Evolutionary conservation across 129 eudicot genomes (phyloP), one percentile per base, ranked within the genome.

Genomic region (Arctium minus): DNA sequence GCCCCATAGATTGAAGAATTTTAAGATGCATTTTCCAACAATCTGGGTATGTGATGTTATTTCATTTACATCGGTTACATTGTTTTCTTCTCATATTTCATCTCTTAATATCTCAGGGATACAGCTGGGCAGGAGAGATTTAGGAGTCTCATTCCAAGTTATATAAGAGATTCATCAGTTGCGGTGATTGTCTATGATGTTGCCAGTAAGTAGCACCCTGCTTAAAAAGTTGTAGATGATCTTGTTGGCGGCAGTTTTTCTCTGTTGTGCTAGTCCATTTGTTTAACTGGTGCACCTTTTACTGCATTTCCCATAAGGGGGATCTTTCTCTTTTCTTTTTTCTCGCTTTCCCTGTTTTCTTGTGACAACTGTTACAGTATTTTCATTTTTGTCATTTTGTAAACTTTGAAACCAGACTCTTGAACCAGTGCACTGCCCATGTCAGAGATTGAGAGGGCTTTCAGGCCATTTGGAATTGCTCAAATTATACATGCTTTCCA

Each of bases 91-190:
- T 56, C 17, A 81, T 48, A 22, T 68, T 38, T 31, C 29, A 35
- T 31, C 22, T 30, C 44, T n/a, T 60, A 73, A 73, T 32, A 22
- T 27, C 75, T 64, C 90, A 94, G 98, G 98, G 98, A 94, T 86
- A 94, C 98, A 31, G 97, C 97, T 79, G 98, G 98, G 68, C 94
- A 94, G 74, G 98, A 94, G 83, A 92, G 98, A 86, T 94, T 93
- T 76, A 90, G 98, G 81, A 93, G 94, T 85, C 93, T 94, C 56
- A 91, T 94, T 80, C 98, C 98, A n/a, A 90, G 98, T 91, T 92
- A 94, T 85, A 94, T 94, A 46, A 85, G 94, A 86, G 98, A 94
- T 89, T 94, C 98, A 76, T 88, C 98, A 6, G 97, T 92, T 70
- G 93, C 97, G 5, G 94, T 94, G 68, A 81, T 94, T 78, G 98